These are phyloP conservation scores for Bryum argenteum DNA, from an alignment of 225 moss, liverwort and hornwort species.

Conservation along the genomic window DNA sequence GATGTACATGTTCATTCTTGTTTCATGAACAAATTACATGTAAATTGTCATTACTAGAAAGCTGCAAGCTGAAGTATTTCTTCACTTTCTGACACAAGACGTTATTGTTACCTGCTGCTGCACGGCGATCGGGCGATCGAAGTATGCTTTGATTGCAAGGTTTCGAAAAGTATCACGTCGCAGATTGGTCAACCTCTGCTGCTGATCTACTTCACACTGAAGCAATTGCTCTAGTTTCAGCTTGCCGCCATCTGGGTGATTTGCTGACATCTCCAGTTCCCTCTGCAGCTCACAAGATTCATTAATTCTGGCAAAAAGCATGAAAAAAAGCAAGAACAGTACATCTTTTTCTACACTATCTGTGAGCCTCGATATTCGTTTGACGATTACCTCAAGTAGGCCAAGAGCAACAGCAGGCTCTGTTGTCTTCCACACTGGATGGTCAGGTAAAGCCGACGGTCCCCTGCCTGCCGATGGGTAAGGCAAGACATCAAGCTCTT, in stretches of 20 bases:
- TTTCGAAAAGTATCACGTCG: slow-evolving; percentile 37
- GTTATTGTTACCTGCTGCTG: slow-evolving; percentile 30
- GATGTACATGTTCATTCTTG: too few relatives aligned
- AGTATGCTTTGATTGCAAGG: slow-evolving; percentile 32
- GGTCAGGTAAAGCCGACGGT: slow-evolving; percentile 63
- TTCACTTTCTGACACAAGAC: background rate
- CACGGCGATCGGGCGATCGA: slow-evolving; percentile 19
- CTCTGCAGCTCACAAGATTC: slow-evolving; percentile 36
- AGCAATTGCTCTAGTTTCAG: slow-evolving; percentile 54
- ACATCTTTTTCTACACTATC: background rate
- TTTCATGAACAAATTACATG: background rate
- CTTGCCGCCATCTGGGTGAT: slow-evolving; percentile 53
- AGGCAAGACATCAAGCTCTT: slow-evolving; percentile 56
- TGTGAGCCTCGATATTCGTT: background rate
- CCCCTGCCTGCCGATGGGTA: slow-evolving; percentile 45
- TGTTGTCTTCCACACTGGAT: slow-evolving; percentile 74
- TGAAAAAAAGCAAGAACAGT: background rate
- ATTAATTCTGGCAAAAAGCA: too few relatives aligned
- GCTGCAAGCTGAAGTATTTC: background rate
- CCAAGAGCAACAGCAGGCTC: slow-evolving; percentile 89
- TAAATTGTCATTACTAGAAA: background rate
- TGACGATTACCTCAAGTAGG: slow-evolving; percentile 68
- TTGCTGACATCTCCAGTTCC: slow-evolving; percentile 52
- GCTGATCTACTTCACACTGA: slow-evolving; percentile 62
- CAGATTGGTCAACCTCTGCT: slow-evolving; percentile 43